Base-by-base conservation (phyloP, 192 early-diverging fungal genomes). In the Coemansia sp. region DNA sequence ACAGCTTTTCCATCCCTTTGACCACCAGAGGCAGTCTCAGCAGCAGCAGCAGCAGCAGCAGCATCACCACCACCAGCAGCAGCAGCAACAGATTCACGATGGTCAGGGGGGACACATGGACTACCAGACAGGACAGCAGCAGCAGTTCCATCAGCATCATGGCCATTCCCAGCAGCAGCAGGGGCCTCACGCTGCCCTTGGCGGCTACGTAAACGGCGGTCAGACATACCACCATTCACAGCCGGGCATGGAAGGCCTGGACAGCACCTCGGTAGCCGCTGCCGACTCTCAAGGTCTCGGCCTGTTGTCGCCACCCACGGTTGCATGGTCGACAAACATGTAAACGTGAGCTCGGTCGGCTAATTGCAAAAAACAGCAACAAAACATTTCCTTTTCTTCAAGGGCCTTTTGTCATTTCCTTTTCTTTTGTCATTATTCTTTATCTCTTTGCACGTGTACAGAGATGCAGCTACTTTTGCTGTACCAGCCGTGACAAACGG, bases 261-360 rank as follows among this genome's bases (percentile, higher is more conserved):
- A 82, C 33, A 72, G 71, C 4, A 68, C 80, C 11, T 54, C 68
- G 4, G 72, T 74, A 36, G 58, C 71, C 5, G 65, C 66, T 8
- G 51, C 79, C 9, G 80, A 83, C 34, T 74, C 80, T 9, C 77
- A 79, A 51, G 77, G 72, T 17, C 69, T 83, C 39, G 80, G 80
- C 36, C 51, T 83, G 41, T 68, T 83, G 12, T 83, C 80, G 37
- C 80, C 80, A n/a, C 80, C 80, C 3, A 66, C 80, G 2, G 80
- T 83, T 64, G 66, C 79, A 7, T 83, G 80, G 80, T 74, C 80
- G 20, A 56, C 75, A 28, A 83, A 83, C 64, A 74, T 83, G 74
- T 83, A 68, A 76, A 65, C 33, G 74, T 77, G 70, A 76, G 65
- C 11, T 37, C 0, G 57, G 57, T 36, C 34, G 57, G 35, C 57